Base-by-base conservation (phyloP, 139 green algal species). In the Pedinophyceae sp. region DNA sequence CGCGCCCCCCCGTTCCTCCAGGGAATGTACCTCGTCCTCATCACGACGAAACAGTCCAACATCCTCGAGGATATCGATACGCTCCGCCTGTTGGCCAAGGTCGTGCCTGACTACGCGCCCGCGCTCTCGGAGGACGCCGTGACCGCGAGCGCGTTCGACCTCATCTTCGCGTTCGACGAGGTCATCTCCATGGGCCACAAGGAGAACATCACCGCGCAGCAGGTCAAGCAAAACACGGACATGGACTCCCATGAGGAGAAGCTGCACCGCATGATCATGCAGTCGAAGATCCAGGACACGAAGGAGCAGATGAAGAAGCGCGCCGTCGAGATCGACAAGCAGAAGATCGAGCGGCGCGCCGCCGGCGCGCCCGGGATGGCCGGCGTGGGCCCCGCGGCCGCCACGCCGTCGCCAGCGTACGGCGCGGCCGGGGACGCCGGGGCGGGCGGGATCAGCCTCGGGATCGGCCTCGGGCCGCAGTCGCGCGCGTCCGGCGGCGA, bases 161-260 rank as follows among this genome's bases (percentile, higher is more conserved):
- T 99, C n/a, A 84, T 99, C 23, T 98, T 97, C 64, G 91, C 92
- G 0, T 99, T 99, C 73, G 92, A 99, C 57, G 92, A 99, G 65
- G 86, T 95, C 54, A 93, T 99, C 51, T 88, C 79, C 2, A 56
- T 88, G 30, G 92, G 92, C 2, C 68, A 93, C 68, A 95, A 93
- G 68, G 86, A 95, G 65, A 86, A 84, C 60, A 73, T 93, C 53
- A 90, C 75, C 1, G 66, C 92, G 27, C 38, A 62, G 48, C 76
- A 86, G 56, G 83, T 97, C 52, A 84, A 84, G 68, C 82, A 93
- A 65, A 96, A 93, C 68, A 92, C 78, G 25, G 89, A 95, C 66
- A 99, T 99, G 92, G 89, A 97, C 64, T 85, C 64, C 26, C 83
- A 94, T 48, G 92, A 96, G 67, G 92, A 99, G 84, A 96, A 95